Percentiles rank a stretch among this genome's conserved stretches.
These are phyloP conservation scores for Blastobotrys raffinosifermentans DNA, from an alignment of 1,139 yeast species.

Conservation along the genomic window DNA sequence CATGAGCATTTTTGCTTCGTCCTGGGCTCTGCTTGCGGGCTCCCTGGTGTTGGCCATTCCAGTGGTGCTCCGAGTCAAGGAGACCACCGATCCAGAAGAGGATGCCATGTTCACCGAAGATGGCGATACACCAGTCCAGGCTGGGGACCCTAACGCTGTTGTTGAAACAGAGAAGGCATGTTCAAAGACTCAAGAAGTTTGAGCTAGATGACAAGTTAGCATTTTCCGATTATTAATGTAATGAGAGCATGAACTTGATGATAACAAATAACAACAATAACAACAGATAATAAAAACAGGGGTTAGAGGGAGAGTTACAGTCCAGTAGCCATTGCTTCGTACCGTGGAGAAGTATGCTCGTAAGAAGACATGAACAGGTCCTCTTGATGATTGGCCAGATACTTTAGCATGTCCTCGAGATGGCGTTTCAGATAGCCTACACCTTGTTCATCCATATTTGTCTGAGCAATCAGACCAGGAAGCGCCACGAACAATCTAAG, in stretches of 20 bases:
- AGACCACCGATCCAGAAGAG: constrained; percentile 34
- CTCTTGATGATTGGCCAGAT: constrained; percentile 42
- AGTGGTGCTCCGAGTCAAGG: constrained; percentile 40
- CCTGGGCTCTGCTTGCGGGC: constrained; percentile 53
- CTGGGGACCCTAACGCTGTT: too few species aligned
- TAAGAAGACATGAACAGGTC: constrained; percentile 43
- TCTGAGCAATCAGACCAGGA: constrained; percentile 73
- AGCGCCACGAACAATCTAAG: constrained; percentile 66
- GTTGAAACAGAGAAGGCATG: too few species aligned
- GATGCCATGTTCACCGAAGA: constrained; percentile 19
- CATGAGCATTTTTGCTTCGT: constrained; percentile 44
- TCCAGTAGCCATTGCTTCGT: constrained; percentile 44
- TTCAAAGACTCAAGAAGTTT: too few species aligned
- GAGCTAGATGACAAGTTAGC: neutral
- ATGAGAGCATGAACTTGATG: constrained; percentile 1
- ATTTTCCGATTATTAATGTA: constrained; percentile 1
- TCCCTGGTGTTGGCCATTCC: constrained; percentile 42
- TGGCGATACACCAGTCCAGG: neutral
- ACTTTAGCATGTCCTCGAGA: constrained; percentile 47
- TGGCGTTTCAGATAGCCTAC: constrained; percentile 51
- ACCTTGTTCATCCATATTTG: constrained; percentile 76
- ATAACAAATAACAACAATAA: constrained; percentile 2
- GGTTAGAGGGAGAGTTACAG: constrained; percentile 12
- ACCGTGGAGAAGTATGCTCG: constrained; percentile 56
- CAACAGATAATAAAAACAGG: constrained; percentile 2